These are phyloP conservation scores for Ceratocystis smalleyi DNA, from an alignment of 2,329 filamentous ascomycete genomes.

Conservation along the genomic window DNA sequence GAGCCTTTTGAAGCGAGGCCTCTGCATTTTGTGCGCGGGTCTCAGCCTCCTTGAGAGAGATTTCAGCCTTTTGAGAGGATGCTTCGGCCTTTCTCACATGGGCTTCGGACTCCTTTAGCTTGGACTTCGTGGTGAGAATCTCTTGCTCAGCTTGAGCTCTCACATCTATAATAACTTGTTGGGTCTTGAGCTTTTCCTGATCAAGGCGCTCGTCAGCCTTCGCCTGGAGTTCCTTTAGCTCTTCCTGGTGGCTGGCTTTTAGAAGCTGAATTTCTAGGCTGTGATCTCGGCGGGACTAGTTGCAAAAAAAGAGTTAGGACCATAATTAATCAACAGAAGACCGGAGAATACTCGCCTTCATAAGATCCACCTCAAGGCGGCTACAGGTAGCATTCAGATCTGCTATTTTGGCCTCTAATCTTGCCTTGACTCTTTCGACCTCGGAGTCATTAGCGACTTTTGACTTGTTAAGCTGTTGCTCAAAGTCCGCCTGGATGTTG, in stretches of 20 bases:
- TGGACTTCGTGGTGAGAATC: neutral
- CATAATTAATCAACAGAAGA: neutral
- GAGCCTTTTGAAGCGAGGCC: neutral
- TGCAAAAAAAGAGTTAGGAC: slow-evolving; percentile 6
- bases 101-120: neutral
- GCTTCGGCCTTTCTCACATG: slow-evolving; percentile 6
- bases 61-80: slow-evolving; percentile 7
- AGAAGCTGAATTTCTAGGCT: slow-evolving; percentile 43
- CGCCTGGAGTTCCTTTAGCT: neutral
- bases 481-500: slow-evolving; percentile 20
- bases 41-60: neutral
- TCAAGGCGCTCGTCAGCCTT: slow-evolving; percentile 18
- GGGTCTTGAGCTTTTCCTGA: slow-evolving; percentile 20
- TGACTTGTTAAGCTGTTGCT: slow-evolving; percentile 30
- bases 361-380: slow-evolving; percentile 45
- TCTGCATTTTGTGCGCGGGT: slow-evolving; percentile 8
- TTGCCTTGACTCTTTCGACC: slow-evolving; percentile 32
- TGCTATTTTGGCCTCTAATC: slow-evolving; percentile 45
- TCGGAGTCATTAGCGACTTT: slow-evolving; percentile 36
- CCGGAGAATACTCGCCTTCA: slow-evolving; percentile 33
- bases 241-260: slow-evolving; percentile 25
- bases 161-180: slow-evolving; percentile 18
- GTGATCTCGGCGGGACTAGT: slow-evolving; percentile 45
- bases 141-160: neutral
- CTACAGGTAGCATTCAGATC: slow-evolving; percentile 46